Conservation (phyloP, 345 rosid species). For the rapeseed (Brassica napus) region Da-Ae NC_063450.1:45834501-45835000, state of each 20-base stretch:
- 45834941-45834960: conserved; percentile 47
- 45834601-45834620: neutral
- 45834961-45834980: conserved; percentile 49
- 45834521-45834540: neutral
- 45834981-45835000: conserved; percentile 52
- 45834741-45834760: conserved; percentile 62
- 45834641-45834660: neutral
- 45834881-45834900: conserved; percentile 75
- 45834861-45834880: conserved; percentile 56
- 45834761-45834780: conserved; percentile 68
- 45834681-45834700: neutral
- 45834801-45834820: conserved; percentile 89
- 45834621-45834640: neutral
- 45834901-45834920: conserved; percentile 65
- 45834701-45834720: conserved; percentile 45
- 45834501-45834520: neutral
- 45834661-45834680: neutral
- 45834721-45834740: conserved; percentile 59
- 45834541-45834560: neutral
- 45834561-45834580: neutral
- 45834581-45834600: neutral
- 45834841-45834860: conserved; percentile 85
- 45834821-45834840: conserved; percentile 72
- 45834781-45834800: conserved; percentile 57
- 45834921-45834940: conserved; percentile 76